Evolutionary conservation across 495 filamentous ascomycete genomes (phyloP).

Genomic region (Chaetomium fimeti): DNA sequence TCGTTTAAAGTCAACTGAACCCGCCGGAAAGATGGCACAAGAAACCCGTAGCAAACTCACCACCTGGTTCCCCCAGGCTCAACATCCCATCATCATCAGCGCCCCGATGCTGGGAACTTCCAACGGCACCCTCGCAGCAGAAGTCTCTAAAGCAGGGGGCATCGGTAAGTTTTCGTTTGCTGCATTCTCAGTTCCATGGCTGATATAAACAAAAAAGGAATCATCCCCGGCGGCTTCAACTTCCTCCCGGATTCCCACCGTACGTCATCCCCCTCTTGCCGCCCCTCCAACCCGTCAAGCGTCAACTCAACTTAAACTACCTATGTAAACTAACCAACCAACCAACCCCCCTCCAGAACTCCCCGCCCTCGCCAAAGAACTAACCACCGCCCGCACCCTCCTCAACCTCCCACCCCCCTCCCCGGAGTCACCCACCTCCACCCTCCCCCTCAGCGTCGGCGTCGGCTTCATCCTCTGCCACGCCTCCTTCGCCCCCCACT

Average conservation of each 20-base stretch:
- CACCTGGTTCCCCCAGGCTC: constrained; percentile 57
- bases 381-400: constrained; percentile 38
- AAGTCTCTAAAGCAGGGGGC: constrained; percentile 66
- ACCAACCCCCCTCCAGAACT: constrained; percentile 19
- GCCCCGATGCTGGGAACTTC: constrained; percentile 73
- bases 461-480: constrained; percentile 43
- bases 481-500: constrained; percentile 28
- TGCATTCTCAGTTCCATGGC: not conserved
- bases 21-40: not conserved
- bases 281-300: too few species aligned
- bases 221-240: constrained; percentile 40
- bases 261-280: too few species aligned
- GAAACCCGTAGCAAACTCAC: constrained; percentile 19
- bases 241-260: constrained; percentile 32
- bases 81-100: constrained; percentile 59
- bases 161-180: constrained; percentile 44
- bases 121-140: constrained; percentile 59
- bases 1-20: not conserved
- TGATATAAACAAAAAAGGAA: constrained; percentile 31
- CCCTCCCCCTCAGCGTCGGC: constrained; percentile 35
- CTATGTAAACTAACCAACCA: too few species aligned
- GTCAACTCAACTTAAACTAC: too few species aligned
- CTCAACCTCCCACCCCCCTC: constrained; percentile 23
- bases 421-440: constrained; percentile 24
- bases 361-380: constrained; percentile 32